Base-by-base conservation (phyloP, 305 asterid species). In the Fraxinus ornus region DNA sequence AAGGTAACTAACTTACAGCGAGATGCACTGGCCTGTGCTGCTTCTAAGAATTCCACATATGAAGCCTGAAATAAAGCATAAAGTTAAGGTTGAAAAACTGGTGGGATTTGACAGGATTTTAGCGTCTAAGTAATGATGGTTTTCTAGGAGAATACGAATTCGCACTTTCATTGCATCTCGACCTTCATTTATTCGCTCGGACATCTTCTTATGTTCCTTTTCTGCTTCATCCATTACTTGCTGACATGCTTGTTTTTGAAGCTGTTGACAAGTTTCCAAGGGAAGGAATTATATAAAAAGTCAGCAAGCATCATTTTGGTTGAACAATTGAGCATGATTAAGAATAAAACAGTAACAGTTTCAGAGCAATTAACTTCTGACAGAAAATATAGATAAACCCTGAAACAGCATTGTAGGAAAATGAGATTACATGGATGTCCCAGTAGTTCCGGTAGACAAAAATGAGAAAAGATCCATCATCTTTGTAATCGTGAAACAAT, bases 121-220 rank as follows among this genome's bases (percentile, higher is more conserved):
- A 33, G 19, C 33, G 73, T 30, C 24, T 2, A 55, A 73, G 49
- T 2, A 41, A 55, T 33, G 47, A n/a, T 28, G 52, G 33, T 7
- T 35, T 21, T 26, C 57, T 24, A 22, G 35, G n/a, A 47, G 83
- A 64, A 28, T 33, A 35, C 17, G 66, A 55, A 15, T 41, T 21
- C 85, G 76, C 78, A 94, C 99, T 93, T 90, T 90, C 98, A 93
- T 93, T 79, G 94, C 92, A 81, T 92, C 95, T 78, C 86, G 91
- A 49, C 95, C 97, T 88, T 90, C 94, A 73, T 78, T 85, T 80
- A 93, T 91, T 84, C 90, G 87, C 62, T 88, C 93, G 82, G 85
- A 82, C 80, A 91, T 85, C 87, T 91, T 92, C 91, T 92, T 90
- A 81, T 86, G 84, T 47, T 93, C 98, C 88, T 82, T 92, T 68